phyloP scores from a whole-genome alignment of 441 rosid species.

The Aleurites moluccanus region DNA sequence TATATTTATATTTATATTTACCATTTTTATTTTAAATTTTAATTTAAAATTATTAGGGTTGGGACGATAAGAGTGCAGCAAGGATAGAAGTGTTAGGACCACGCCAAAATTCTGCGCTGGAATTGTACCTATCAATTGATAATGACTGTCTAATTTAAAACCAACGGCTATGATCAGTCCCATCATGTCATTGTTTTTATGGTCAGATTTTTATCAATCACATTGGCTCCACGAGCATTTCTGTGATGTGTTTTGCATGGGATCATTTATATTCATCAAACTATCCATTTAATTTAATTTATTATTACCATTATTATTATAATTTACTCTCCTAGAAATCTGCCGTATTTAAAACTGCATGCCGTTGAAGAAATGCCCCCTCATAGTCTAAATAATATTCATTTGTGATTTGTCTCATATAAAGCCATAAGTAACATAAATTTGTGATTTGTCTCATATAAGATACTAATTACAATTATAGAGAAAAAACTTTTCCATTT shows the following conservation, averaged over 20 bases:
- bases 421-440: no score
- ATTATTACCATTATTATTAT: not conserved
- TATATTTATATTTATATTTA: not conserved
- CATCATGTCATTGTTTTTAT: conserved; percentile 15
- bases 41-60: conserved; percentile 6
- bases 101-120: conserved; percentile 42
- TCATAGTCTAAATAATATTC: not conserved
- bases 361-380: conserved; percentile 17
- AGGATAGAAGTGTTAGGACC: conserved; percentile 26
- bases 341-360: conserved; percentile 11
- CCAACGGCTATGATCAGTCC: conserved; percentile 44
- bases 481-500: not conserved
- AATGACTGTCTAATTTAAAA: conserved; percentile 51
- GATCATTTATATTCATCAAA: conserved; percentile 8
- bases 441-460: not conserved
- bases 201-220: conserved; percentile 27
- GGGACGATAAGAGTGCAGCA: conserved; percentile 19
- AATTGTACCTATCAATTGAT: conserved; percentile 37
- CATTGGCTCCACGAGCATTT: conserved; percentile 5
- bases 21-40: no score
- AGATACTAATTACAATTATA: no score
- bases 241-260: conserved; percentile 29
- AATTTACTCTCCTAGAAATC: conserved; percentile 9
- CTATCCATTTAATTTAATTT: conserved; percentile 1
- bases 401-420: not conserved